Base-by-base conservation (phyloP, 1,284 basidiomycete genomes). In the Tetrapyrgos nigripes region DNA sequence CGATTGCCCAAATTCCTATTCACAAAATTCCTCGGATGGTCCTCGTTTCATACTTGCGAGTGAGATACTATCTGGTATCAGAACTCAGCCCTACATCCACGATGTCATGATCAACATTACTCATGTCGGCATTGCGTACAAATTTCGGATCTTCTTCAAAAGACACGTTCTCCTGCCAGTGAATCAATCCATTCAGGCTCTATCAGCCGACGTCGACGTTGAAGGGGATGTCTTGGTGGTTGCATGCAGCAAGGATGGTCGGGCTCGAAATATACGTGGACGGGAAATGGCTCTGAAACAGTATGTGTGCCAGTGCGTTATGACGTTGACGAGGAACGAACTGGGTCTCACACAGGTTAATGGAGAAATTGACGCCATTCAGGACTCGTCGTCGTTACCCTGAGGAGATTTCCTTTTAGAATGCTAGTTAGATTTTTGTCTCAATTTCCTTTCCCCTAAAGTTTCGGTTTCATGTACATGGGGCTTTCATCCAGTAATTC, bases 141-240 rank as follows among this genome's bases (percentile, higher is more conserved):
- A 53, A 40, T 53, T 53, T 21, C 21, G 14, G 8, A 37, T 53
- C 17, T 53, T 43, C 33, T 43, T 53, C 33, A 53, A 53, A 44
- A 35, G 24, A 26, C 51, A 53, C 51, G 43, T 40, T 26, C 14
- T 50, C 17, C 49, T 50, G 21, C 49, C 49, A 17, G 17, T 19
- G 26, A 50, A 50, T n/a, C 49, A 50, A 29, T 26, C 49, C n/a
- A 50, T 50, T 50, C 23, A 31, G 27, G n/a, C n/a, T 13, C 29
- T 50, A 31, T n/a, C n/a, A n/a, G 49, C 27, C 21, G 24, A 31
- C 11, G 17, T 19, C 49, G 14, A 17, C 29, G 23, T 29, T 21
- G 27, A 50, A 29, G 49, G 49, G 23, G 49, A 50, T 31, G 26
- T 50, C 3, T 26, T 53, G 5, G 6, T 53, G 9, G 51, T 53